phyloP scores from a whole-genome alignment of 495 filamentous ascomycete species.

The Lophiotrema nucula region DNA sequence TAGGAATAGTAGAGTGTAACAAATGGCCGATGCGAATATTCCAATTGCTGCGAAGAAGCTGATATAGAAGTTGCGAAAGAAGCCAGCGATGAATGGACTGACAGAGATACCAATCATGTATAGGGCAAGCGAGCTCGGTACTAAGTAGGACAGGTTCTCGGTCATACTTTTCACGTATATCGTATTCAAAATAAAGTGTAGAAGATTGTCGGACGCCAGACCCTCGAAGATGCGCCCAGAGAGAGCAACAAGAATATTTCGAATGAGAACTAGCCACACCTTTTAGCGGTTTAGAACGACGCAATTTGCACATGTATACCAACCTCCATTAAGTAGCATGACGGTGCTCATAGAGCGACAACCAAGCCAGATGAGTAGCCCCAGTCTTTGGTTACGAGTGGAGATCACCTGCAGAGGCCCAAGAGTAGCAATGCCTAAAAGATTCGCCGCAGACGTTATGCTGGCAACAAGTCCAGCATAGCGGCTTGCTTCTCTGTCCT shows the following conservation, averaged over 20 bases:
- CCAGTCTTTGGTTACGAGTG: background rate
- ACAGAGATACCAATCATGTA: constrained; percentile 18
- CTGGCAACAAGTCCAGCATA: constrained; percentile 8
- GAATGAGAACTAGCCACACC: background rate
- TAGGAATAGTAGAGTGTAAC: background rate
- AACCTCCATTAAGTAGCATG: constrained; percentile 18
- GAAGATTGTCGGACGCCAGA: constrained; percentile 16
- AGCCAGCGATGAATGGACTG: constrained; percentile 10
- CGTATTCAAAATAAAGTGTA: constrained; percentile 11
- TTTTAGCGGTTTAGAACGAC: background rate
- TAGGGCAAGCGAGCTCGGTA: constrained; percentile 7
- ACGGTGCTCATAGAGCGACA: constrained; percentile 15
- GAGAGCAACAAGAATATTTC: constrained; percentile 3
- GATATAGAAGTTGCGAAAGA: constrained; percentile 6
- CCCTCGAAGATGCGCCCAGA: constrained; percentile 17
- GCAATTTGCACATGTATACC: background rate
- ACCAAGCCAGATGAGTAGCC: constrained; percentile 12
- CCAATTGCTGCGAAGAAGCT: constrained; percentile 16
- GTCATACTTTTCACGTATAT: background rate
- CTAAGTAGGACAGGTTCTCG: constrained; percentile 1
- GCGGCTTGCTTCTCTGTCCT: background rate
- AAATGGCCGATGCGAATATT: background rate
- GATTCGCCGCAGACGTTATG: constrained; percentile 1
- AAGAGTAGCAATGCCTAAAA: constrained; percentile 1
- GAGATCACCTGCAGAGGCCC: background rate